Evolutionary conservation across 106 monocot species (phyloP).

Genomic region (Acanthochlamys bracteata): DNA sequence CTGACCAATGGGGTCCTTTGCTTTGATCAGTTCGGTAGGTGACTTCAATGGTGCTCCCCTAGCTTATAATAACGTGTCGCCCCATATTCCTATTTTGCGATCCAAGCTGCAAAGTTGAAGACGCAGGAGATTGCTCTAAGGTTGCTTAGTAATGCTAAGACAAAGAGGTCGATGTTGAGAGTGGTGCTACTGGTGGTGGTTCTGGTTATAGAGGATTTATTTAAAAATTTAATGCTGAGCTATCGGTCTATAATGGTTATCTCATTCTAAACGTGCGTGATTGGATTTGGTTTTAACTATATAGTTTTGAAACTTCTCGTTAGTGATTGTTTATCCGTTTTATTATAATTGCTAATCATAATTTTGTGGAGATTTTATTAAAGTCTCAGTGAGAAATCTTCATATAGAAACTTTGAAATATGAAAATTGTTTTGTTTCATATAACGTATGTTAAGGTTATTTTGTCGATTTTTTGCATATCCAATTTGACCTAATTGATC

Average conservation of each 20-base stretch:
- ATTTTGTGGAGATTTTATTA: no score
- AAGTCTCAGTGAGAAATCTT: no score
- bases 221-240: not conserved
- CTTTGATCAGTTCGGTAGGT: slow-evolving; percentile 29
- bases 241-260: not conserved
- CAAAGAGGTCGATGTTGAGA: slow-evolving; percentile 64
- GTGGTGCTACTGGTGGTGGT: slow-evolving; percentile 34
- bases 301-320: no score
- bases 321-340: no score
- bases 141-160: slow-evolving; percentile 66
- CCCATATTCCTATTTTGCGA: slow-evolving; percentile 30
- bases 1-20: slow-evolving; percentile 59
- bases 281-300: no score
- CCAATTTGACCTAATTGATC: no score
- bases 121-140: slow-evolving; percentile 79
- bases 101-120: slow-evolving; percentile 74
- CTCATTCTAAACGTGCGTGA: no score
- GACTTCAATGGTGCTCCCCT: slow-evolving; percentile 10
- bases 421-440: not conserved
- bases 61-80: slow-evolving; percentile 68
- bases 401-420: no score
- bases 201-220: slow-evolving; percentile 10
- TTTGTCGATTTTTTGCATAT: no score
- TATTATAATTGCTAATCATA: no score
- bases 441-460: no score